Percentiles rank a stretch among this genome's conserved stretches.
Evolutionary conservation across 352 stramenopile species (phyloP).

Genomic region (Phytophthora podocarpi): DNA sequence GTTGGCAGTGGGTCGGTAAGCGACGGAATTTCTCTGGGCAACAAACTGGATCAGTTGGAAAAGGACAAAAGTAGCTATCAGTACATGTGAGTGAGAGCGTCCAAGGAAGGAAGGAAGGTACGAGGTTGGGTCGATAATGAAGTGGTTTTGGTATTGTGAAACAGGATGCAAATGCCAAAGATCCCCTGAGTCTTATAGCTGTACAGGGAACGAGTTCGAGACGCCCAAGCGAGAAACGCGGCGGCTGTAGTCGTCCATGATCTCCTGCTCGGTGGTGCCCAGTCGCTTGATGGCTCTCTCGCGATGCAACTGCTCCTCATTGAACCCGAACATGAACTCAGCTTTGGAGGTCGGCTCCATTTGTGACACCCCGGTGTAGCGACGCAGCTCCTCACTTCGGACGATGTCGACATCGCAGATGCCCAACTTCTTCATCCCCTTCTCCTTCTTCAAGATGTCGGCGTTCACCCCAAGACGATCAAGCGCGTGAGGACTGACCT

Average conservation of each 20-base stretch:
- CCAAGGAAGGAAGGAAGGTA: constrained; percentile 8
- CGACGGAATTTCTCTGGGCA: constrained; percentile 53
- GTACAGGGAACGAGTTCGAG: constrained; percentile 19
- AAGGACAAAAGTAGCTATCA: constrained; percentile 61
- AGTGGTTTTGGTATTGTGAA: constrained; percentile 20
- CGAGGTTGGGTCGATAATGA: constrained; percentile 25
- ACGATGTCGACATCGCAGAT: constrained; percentile 70
- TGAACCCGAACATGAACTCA: constrained; percentile 73
- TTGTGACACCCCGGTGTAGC: constrained; percentile 52
- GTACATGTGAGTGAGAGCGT: constrained; percentile 50
- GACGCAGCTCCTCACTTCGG: constrained; percentile 55
- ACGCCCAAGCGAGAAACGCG: constrained; percentile 53
- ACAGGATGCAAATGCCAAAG: constrained; percentile 13
- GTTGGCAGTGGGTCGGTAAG: constrained; percentile 23
- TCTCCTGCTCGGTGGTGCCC: constrained; percentile 64
- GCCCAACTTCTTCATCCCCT: constrained; percentile 78
- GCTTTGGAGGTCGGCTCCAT: constrained; percentile 40
- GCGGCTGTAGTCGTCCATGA: constrained; percentile 64
- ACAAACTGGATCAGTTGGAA: constrained; percentile 78
- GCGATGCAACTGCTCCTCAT: constrained; percentile 59
- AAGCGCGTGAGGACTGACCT: constrained; percentile 53
- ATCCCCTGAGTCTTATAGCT: constrained; percentile 16
- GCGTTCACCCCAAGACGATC: constrained; percentile 63
- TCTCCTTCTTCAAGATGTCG: constrained; percentile 73
- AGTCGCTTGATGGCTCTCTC: constrained; percentile 63